Base-by-base conservation (phyloP, 176 grass and related monocot genomes). In the Alloteropsis semialata region DNA sequence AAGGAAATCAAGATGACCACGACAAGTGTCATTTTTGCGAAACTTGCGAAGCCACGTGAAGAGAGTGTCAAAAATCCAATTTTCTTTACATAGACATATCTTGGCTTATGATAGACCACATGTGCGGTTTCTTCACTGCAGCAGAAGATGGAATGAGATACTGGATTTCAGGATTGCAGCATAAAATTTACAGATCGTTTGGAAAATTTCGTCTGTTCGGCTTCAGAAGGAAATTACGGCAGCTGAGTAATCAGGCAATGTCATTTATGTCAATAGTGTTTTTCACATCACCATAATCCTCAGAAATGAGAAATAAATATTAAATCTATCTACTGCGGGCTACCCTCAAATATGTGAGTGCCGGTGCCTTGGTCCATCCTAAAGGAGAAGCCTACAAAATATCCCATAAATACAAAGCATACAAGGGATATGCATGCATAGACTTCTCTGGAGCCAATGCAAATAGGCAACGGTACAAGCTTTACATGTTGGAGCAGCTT, bases 341-440 rank as follows among this genome's bases (percentile, higher is more conserved):
- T 53, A 56, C 60, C 70, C 24, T 62, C 28, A 72, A 43, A 74
- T 81, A 71, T 70, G 30, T 50, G 81, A 34, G 66, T 56, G 36
- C 28, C 29, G 7, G 15, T 62, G 9, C 30, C 34, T 73, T 74
- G 27, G 68, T 42, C 58, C 75, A 68, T 75, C 68, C 82, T 70
- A 72, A 46, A 30, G 16, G 71, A 62, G 78, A 82, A 73, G 58
- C 11, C 78, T 67, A n/a, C 64, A 48, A 56, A 50, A 65, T 53
- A 86, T 78, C 55, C 64, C 72, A 78, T 67, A 72, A 74, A 86
- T 79, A 74, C 74, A 86, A 86, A 58, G 50, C 46, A 69, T 54
- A 87, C 80, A 80, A 77, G 54, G 75, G 49, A 79, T 74, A 43
- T 74, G 72, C 73, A 73, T 39, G 14, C 46, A 72, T 43, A 67